Evolutionary conservation across 768 basidiomycete genomes (phyloP).

Genomic region (Cytidiella melzeri): DNA sequence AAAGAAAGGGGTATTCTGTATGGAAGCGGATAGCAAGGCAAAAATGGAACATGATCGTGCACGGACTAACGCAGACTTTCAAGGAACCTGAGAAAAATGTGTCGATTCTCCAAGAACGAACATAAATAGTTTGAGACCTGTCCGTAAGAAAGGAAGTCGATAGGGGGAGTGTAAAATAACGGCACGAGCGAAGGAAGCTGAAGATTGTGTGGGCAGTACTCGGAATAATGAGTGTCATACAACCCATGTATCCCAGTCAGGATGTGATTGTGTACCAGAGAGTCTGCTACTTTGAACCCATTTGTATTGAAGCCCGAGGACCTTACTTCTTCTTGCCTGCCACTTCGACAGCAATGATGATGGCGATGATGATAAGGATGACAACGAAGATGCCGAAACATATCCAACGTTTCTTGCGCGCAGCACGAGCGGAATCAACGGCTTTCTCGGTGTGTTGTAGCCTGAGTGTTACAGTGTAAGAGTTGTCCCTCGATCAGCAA

Average conservation of each 20-base stretch:
- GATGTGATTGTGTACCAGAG: no score
- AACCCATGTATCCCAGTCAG: no score
- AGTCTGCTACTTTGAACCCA: no score
- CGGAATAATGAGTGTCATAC: no score
- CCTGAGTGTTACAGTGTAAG: conserved; percentile 32
- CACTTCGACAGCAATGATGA: conserved; percentile 52
- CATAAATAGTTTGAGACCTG: neutral
- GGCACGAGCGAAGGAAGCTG: neutral
- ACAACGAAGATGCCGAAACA: conserved; percentile 74
- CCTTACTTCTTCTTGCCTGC: conserved; percentile 25
- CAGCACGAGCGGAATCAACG: conserved; percentile 77
- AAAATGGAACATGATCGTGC: neutral
- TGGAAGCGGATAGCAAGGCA: neutral
- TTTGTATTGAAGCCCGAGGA: neutral
- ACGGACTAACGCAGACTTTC: no score
- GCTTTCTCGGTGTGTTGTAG: conserved; percentile 82
- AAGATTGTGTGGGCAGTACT: no score
- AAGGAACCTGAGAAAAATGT: no score
- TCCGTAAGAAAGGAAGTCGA: neutral
- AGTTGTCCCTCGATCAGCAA: neutral
- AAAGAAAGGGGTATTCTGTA: neutral
- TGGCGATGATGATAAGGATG: conserved; percentile 60
- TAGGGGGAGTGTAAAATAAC: neutral
- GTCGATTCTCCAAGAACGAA: neutral
- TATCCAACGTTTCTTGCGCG: conserved; percentile 96